Evolutionary conservation across 2,329 filamentous ascomycete species (phyloP).

Genomic region (Bretziella fagacearum): DNA sequence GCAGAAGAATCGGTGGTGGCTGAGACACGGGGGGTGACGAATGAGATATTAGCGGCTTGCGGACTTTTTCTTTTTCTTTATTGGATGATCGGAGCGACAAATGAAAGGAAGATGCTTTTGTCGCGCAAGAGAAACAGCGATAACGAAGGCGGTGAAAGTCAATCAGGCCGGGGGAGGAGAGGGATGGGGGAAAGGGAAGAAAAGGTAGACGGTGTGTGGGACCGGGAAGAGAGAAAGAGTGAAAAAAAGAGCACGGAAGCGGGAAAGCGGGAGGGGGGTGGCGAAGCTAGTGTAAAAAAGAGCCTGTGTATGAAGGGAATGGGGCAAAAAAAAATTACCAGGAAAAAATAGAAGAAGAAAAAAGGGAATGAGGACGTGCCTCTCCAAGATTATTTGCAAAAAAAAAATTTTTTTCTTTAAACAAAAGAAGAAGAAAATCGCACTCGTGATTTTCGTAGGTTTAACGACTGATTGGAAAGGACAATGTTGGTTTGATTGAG

Average conservation of each 20-base stretch:
- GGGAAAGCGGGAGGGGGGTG: background rate
- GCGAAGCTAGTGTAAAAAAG: background rate
- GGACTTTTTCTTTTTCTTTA: background rate
- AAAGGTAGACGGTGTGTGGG: background rate
- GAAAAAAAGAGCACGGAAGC: too few species aligned
- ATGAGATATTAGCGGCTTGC: slow-evolving; percentile 2
- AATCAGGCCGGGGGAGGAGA: too few species aligned
- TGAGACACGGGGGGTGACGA: background rate
- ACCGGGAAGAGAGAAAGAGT: background rate
- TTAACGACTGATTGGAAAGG: too few species aligned
- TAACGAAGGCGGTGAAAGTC: too few species aligned
- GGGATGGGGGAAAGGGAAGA: background rate
- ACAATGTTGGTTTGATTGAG: too few species aligned
- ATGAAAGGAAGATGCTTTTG: too few species aligned
- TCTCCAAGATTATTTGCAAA: too few species aligned
- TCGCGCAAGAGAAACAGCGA: too few species aligned
- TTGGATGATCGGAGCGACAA: background rate
- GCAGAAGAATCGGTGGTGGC: background rate
- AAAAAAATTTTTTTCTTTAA: too few species aligned
- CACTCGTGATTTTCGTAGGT: too few species aligned
- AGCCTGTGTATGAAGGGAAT: background rate
- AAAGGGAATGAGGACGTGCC: slow-evolving; percentile 1
- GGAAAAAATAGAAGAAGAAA: slow-evolving; percentile 4
- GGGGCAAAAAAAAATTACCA: background rate
- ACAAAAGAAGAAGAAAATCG: too few species aligned